These are phyloP conservation scores for Coniochaeta sp. DNA, from an alignment of 2,329 filamentous ascomycete genomes.

Conservation along the genomic window DNA sequence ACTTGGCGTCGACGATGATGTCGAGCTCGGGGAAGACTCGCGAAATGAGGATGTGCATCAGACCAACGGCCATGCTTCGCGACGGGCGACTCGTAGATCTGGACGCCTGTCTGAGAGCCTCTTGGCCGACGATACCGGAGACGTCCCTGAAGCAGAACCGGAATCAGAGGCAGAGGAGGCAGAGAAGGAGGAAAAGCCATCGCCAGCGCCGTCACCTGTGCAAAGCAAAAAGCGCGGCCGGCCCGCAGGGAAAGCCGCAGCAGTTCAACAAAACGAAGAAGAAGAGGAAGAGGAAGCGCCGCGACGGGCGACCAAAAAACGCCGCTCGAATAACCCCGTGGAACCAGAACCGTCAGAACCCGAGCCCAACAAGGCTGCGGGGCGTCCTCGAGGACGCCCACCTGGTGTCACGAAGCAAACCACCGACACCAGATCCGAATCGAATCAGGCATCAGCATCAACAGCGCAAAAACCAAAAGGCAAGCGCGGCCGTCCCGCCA, in stretches of 20 bases:
- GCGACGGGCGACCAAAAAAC: conserved; percentile 4
- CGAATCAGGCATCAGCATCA: conserved; percentile 10
- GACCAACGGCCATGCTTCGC: neutral
- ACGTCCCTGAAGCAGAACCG: neutral
- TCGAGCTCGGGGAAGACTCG: conserved; percentile 16
- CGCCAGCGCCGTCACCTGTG: conserved; percentile 2
- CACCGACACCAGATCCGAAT: neutral
- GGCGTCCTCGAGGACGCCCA: neutral
- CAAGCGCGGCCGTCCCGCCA: conserved; percentile 15
- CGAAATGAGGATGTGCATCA: neutral
- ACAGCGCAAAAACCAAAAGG: conserved; percentile 7
- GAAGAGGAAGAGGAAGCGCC: conserved; percentile 15
- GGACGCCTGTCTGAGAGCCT: neutral
- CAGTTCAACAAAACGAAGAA: conserved; percentile 8
- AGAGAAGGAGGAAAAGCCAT: conserved; percentile 1
- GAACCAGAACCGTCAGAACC: conserved; percentile 5
- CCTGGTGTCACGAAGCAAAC: neutral
- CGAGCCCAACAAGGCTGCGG: neutral
- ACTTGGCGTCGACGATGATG: conserved; percentile 9
- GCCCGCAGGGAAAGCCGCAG: conserved; percentile 11
- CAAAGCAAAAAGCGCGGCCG: conserved; percentile 9
- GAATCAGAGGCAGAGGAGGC: conserved; percentile 4
- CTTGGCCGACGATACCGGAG: neutral
- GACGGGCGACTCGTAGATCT: neutral
- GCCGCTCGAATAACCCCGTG: conserved; percentile 9